Evolutionary conservation across 306 rosid species (phyloP).

Genomic region (Luffa aegyptiaca): DNA sequence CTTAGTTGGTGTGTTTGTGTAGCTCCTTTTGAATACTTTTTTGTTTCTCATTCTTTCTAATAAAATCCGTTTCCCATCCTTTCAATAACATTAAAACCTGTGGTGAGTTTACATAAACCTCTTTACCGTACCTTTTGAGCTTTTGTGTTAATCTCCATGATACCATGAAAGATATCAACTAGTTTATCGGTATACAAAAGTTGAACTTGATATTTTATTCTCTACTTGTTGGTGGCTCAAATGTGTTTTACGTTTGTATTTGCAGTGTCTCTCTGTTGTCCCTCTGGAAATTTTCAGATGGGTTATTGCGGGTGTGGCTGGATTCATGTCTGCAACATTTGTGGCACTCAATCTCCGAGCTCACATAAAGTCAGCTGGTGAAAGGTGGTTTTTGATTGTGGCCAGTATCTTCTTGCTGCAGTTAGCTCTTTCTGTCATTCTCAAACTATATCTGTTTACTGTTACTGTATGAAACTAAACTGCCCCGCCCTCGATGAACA

Average conservation of each 20-base stretch:
- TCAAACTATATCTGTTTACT: constrained; percentile 76
- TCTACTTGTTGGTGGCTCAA: constrained; percentile 9
- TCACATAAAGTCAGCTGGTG: constrained; percentile 82
- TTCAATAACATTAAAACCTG: neutral
- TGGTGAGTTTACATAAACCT: neutral
- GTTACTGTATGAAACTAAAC: constrained; percentile 46
- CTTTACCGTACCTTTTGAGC: neutral
- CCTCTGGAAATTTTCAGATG: constrained; percentile 76
- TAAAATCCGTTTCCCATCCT: neutral
- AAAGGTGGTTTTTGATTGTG: constrained; percentile 85
- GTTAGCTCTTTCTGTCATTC: constrained; percentile 66
- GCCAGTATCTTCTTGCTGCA: constrained; percentile 88
- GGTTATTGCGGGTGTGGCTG: constrained; percentile 81
- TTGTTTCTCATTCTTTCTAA: neutral
- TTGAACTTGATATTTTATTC: neutral
- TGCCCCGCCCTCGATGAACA: constrained; percentile 9
- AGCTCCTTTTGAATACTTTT: neutral
- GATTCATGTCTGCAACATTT: constrained; percentile 88
- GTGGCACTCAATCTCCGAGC: constrained; percentile 86
- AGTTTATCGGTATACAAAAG: neutral
- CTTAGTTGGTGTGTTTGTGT: neutral
- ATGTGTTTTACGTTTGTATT: neutral
- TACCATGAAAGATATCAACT: neutral
- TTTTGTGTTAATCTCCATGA: neutral
- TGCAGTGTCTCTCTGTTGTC: constrained; percentile 84